Base-by-base conservation (phyloP, 805 yeast species). In the Debaryomyces prosopidis region DNA sequence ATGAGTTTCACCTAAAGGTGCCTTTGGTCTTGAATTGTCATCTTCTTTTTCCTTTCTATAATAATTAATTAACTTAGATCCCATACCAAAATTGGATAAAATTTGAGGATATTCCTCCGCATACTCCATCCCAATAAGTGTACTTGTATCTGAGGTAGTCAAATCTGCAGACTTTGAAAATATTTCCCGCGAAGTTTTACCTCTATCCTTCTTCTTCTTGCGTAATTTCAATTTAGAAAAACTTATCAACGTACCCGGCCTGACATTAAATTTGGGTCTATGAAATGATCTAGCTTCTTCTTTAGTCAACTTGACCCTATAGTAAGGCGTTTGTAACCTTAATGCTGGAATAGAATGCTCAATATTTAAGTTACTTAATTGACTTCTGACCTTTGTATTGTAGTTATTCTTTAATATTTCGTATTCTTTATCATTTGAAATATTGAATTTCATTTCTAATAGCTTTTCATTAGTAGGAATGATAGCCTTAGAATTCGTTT, bases 1-100 rank as follows among this genome's bases (percentile, higher is more conserved):
- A 66, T 88, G 94, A 0, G 98, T 94, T 62, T 94, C 99, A 37
- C 99, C 99, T 35, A 90, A 76, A 1, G 89, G 80, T 20, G 90
- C 73, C 58, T 91, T 92, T 0, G 98, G 98, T 48, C 98, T 80
- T 4, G 87, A 75, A 3, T 81, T 79, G 62, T 94, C 99, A 41
- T 87, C 90, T 12, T 85, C 89, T 47, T 75, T 75, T 48, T 80
- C 81, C 62, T 92, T 92, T 52, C 99, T 78, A 65, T 94, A 94
- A 62, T 94, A 94, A 60, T 94, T 94, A 54, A 94, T 87, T 47
- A 94, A 69, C 61, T 92, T 94, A 36, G 91, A 85, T 6, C 96
- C 95, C 99, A 94, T 94, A 47, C 99, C 99, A 63, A 86, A 89
- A 48, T 88, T 89, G 3, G 92, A 86, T 26, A 94, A 68, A 1